Evolutionary conservation across 2,329 filamentous ascomycete genomes (phyloP).

Genomic region (Penicillium sp.): DNA sequence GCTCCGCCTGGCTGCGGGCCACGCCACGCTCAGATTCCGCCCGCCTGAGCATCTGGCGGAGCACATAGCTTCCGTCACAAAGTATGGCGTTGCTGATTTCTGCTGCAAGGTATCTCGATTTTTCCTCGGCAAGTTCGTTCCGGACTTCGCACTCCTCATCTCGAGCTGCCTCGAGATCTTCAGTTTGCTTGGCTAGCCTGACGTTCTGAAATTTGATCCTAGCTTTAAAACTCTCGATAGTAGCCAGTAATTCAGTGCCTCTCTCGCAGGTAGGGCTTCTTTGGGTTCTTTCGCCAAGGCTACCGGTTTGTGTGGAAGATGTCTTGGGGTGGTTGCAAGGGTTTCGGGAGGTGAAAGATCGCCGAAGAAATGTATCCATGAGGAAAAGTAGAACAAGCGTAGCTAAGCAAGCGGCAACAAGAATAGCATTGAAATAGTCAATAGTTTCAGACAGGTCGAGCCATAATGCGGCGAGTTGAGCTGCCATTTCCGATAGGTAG

Average conservation of each 20-base stretch:
- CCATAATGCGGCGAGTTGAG: background rate
- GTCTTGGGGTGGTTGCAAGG: background rate
- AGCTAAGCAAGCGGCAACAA: background rate
- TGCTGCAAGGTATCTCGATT: background rate
- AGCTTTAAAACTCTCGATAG: constrained; percentile 13
- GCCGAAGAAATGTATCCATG: background rate
- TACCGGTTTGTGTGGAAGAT: background rate
- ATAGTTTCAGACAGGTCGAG: background rate
- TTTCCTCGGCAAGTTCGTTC: constrained; percentile 6
- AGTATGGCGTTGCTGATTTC: constrained; percentile 1
- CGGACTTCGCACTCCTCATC: constrained; percentile 10
- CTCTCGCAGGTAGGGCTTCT: background rate
- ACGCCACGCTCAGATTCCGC: constrained; percentile 6
- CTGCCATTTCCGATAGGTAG: constrained; percentile 10
- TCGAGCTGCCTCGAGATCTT: constrained; percentile 17
- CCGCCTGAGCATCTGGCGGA: constrained; percentile 15
- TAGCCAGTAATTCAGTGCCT: constrained; percentile 5
- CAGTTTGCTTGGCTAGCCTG: constrained; percentile 3
- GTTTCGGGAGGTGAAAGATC: background rate
- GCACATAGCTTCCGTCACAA: background rate
- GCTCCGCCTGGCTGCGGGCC: background rate
- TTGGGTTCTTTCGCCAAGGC: background rate
- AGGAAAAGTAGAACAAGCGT: background rate
- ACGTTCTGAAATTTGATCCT: constrained; percentile 6
- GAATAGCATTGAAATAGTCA: background rate